Evolutionary conservation across 257 asterid species (phyloP).

Genomic region (Gentiana straminea): DNA sequence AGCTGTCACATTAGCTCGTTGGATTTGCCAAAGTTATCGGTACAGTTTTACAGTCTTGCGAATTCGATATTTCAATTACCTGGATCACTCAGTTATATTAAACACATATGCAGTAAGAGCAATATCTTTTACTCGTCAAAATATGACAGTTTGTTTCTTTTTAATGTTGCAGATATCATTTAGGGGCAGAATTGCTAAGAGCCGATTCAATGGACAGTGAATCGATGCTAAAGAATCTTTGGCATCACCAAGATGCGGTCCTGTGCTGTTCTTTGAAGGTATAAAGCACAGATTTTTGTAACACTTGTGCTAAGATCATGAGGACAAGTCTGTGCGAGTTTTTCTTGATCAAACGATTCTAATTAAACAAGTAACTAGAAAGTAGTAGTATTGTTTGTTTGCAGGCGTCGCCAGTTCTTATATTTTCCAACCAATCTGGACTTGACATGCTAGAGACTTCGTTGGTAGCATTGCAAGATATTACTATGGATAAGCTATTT

Average conservation of each 20-base stretch:
- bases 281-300: not conserved
- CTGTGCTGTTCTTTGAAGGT: conserved; percentile 97
- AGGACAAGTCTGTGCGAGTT: too few species aligned
- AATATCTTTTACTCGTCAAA: too few species aligned
- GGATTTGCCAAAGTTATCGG: conserved; percentile 98
- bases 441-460: conserved; percentile 95
- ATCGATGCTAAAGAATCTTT: conserved; percentile 60
- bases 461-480: conserved; percentile 79
- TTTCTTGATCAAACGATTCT: too few species aligned
- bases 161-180: conserved; percentile 44
- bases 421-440: conserved; percentile 90
- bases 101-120: too few species aligned
- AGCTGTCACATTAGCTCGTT: conserved; percentile 70
- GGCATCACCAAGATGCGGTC: conserved; percentile 95
- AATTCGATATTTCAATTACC: too few species aligned
- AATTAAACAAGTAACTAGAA: too few species aligned
- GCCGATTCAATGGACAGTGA: conserved; percentile 45
- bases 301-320: too few species aligned
- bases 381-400: not conserved
- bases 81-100: too few species aligned
- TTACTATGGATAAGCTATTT: conserved; percentile 73
- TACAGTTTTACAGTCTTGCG: not conserved
- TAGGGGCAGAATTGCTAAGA: conserved; percentile 61
- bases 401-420: conserved; percentile 80
- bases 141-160: not conserved